Percentiles rank a stretch among this genome's conserved stretches.
These are phyloP conservation scores for Fagus crenata DNA, from an alignment of 306 rosid genomes.

Conservation along the genomic window DNA sequence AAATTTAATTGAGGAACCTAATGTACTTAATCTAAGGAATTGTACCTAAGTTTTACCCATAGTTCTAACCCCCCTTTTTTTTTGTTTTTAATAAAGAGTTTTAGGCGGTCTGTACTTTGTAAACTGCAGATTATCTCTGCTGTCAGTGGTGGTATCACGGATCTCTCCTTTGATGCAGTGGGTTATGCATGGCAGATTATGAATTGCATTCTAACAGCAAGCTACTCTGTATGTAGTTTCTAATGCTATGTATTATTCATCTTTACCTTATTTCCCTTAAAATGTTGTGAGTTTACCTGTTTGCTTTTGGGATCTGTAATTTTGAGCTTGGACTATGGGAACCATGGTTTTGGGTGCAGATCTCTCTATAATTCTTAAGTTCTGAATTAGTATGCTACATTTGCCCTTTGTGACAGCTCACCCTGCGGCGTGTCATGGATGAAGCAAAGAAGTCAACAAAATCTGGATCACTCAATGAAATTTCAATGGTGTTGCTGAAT, in stretches of 20 bases:
- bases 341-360: conserved; percentile 6
- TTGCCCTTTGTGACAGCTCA: conserved; percentile 52
- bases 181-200: conserved; percentile 85
- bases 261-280: neutral
- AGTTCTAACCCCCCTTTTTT: too few species aligned
- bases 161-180: conserved; percentile 65
- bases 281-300: conserved; percentile 4
- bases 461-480: conserved; percentile 82
- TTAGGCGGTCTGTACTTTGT: conserved; percentile 2
- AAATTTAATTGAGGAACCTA: too few species aligned
- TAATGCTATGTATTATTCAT: neutral
- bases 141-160: conserved; percentile 74
- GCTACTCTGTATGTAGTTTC: conserved; percentile 64
- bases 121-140: conserved; percentile 78
- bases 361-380: conserved; percentile 1
- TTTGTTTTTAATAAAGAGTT: neutral
- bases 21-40: too few species aligned
- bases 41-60: too few species aligned
- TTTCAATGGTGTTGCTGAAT: conserved; percentile 93
- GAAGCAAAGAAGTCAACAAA: conserved; percentile 73
- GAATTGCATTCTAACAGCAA: conserved; percentile 77
- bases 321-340: conserved; percentile 8
- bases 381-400: conserved; percentile 10
- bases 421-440: conserved; percentile 79
- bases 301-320: conserved; percentile 16